A percentile compares a stretch with the other conserved stretches of the same genome.
phyloP scores from a whole-genome alignment of 2,329 filamentous ascomycete species.

The Botrytis deweyae region DNA sequence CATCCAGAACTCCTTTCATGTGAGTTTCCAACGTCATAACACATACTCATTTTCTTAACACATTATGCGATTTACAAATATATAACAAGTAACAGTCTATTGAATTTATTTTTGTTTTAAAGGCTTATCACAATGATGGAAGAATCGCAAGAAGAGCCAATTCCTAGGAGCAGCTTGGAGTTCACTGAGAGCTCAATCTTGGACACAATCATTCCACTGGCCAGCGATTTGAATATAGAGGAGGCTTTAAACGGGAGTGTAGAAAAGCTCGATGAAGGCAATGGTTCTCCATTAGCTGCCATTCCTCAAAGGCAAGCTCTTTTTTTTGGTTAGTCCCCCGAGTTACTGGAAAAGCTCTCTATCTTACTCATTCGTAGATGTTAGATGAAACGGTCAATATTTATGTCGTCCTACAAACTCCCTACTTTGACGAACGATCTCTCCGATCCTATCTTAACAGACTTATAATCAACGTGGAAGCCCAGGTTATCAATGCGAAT shows the following conservation, averaged over 20 bases:
- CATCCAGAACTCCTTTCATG: not conserved
- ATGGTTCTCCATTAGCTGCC: slow-evolving; percentile 50
- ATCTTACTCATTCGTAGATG: slow-evolving; percentile 52
- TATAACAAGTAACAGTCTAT: not conserved
- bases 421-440: slow-evolving; percentile 55
- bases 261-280: slow-evolving; percentile 40
- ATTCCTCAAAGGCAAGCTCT: slow-evolving; percentile 63
- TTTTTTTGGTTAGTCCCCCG: slow-evolving; percentile 64
- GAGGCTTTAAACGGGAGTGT: slow-evolving; percentile 48
- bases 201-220: slow-evolving; percentile 58
- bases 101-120: not conserved
- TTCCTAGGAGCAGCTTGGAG: slow-evolving; percentile 42
- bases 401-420: slow-evolving; percentile 66
- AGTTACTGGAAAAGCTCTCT: slow-evolving; percentile 36
- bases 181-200: slow-evolving; percentile 60
- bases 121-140: slow-evolving; percentile 32
- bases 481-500: slow-evolving; percentile 60
- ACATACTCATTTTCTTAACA: not conserved
- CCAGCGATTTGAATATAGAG: slow-evolving; percentile 55
- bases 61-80: slow-evolving; percentile 6
- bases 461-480: slow-evolving; percentile 66
- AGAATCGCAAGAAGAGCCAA: slow-evolving; percentile 37
- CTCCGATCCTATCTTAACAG: slow-evolving; percentile 60
- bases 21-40: slow-evolving; percentile 1
- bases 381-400: slow-evolving; percentile 72